Evolutionary conservation across 1,139 yeast genomes (phyloP).

Genomic region (Hemisphaericaspora xylofermentans): DNA sequence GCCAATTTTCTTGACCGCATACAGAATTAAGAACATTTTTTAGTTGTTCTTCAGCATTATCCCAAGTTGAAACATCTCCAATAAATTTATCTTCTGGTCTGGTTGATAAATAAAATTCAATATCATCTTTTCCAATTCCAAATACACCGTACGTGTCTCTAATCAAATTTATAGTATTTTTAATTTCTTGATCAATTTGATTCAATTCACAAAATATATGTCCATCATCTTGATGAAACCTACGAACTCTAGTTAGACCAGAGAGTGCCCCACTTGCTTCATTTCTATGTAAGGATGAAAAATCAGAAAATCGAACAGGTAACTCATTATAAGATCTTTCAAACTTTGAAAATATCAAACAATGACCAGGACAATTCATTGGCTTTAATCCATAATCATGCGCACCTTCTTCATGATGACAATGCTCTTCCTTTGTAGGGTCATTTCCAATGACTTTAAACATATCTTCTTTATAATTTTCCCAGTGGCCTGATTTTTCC

Average conservation of each 20-base stretch:
- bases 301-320: conserved; percentile 88
- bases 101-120: conserved; percentile 78
- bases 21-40: conserved; percentile 59
- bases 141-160: conserved; percentile 78
- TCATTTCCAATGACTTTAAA: conserved; percentile 67
- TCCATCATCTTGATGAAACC: conserved; percentile 98
- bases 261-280: conserved; percentile 94
- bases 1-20: conserved; percentile 62
- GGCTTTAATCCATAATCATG: conserved; percentile 86
- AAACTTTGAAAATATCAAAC: conserved; percentile 76
- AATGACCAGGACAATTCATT: conserved; percentile 99
- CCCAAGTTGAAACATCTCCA: conserved; percentile 84
- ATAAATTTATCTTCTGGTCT: conserved; percentile 82
- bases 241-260: conserved; percentile 90
- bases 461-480: conserved; percentile 92
- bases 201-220: conserved; percentile 88
- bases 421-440: conserved; percentile 29
- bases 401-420: conserved; percentile 25
- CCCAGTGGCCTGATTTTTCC: conserved; percentile 97
- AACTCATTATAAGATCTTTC: conserved; percentile 88
- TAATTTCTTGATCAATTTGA: conserved; percentile 80
- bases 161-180: conserved; percentile 70
- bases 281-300: conserved; percentile 91
- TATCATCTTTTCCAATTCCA: conserved; percentile 54
- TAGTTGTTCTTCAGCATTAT: conserved; percentile 75